Evolutionary conservation across 108 stramenopile genomes (phyloP), one percentile per base, ranked within the genome.

Genomic region (Chaetoceros muelleri): DNA sequence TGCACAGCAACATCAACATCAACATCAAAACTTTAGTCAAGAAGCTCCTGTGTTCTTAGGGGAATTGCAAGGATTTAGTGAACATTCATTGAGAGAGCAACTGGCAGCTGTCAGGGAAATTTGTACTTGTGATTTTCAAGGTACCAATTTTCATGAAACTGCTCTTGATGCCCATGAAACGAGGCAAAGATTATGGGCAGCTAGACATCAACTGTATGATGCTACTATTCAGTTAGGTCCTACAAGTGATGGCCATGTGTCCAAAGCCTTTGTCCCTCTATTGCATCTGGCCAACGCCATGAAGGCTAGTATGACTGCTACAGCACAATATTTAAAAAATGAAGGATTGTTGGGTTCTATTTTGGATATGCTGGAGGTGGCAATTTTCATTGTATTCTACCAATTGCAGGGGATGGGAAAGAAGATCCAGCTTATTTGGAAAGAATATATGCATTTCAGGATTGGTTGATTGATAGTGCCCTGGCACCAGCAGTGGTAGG

Each of bases 281-380:
- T 81, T 84, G 17, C 61, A 73, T 30, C 84, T 99, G 46, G 84
- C 98, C 1, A 70, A 80, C n/a, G n/a, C n/a, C 65, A 61, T 19
- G 66, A 45, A 24, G 66, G 54, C 18, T 48, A 68, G 56, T 0
- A 74, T 99, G 34, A 55, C 69, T 7, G 80, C 65, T 23, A 94
- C 89, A 7, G 71, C 77, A 20, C 10, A 59, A 28, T 82, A 90
- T 48, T 78, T 94, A 21, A 47, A 69, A 52, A 58, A 58, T 46
- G 69, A 83, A 48, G 72, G 81, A 48, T 74, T 95, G 49, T 57
- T 86, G 17, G 95, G 90, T 19, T 87, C 95, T 23, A 79, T 52
- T 95, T 98, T 63, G 96, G 94, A 0, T 96, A 98, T 72, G 93
- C 93, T 31, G 98, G 98, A 19, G 98, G 97, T 62, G 98, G 96